Evolutionary conservation across 768 basidiomycete species (phyloP).

Genomic region (Sutorius australiensis): DNA sequence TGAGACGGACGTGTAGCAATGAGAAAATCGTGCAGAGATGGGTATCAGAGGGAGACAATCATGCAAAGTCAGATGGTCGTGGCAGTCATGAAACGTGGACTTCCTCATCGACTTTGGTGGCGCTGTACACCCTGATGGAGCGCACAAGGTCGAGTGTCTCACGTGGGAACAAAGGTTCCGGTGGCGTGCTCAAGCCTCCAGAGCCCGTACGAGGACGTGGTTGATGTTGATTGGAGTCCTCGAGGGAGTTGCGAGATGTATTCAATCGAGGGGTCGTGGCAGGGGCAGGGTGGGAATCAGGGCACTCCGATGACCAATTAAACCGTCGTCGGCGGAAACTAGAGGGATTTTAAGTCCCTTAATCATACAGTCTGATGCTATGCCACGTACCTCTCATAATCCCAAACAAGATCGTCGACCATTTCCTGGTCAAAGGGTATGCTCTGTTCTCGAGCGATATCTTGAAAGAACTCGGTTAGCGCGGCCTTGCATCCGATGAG

Average conservation of each 20-base stretch:
- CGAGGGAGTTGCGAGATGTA: conserved; percentile 16
- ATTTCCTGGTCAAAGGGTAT: conserved; percentile 17
- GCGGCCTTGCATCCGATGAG: conserved; percentile 61
- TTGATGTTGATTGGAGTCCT: conserved; percentile 10
- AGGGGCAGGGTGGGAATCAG: conserved; percentile 30
- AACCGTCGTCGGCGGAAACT: conserved; percentile 68
- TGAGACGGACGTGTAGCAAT: conserved; percentile 5
- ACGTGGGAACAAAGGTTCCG: conserved; percentile 25
- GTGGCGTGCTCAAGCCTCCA: conserved; percentile 15
- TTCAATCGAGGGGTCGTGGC: conserved; percentile 23
- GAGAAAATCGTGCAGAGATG: not conserved
- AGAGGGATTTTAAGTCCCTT: conserved; percentile 8
- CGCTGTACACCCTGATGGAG: conserved; percentile 49
- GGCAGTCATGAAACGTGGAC: conserved; percentile 18
- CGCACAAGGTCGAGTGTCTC: conserved; percentile 49
- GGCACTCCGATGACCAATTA: conserved; percentile 57
- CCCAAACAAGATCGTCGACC: conserved; percentile 32
- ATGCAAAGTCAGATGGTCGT: not conserved
- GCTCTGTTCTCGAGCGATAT: conserved; percentile 27
- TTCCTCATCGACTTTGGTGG: conserved; percentile 40
- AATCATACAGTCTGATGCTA: not conserved
- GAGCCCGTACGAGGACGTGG: conserved; percentile 7
- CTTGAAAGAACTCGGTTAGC: conserved; percentile 45
- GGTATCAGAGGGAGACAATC: not conserved
- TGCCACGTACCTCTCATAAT: conserved; percentile 33